Conservation (phyloP, 805 yeast species). For the Ogataea paradorogensis region DNA sequence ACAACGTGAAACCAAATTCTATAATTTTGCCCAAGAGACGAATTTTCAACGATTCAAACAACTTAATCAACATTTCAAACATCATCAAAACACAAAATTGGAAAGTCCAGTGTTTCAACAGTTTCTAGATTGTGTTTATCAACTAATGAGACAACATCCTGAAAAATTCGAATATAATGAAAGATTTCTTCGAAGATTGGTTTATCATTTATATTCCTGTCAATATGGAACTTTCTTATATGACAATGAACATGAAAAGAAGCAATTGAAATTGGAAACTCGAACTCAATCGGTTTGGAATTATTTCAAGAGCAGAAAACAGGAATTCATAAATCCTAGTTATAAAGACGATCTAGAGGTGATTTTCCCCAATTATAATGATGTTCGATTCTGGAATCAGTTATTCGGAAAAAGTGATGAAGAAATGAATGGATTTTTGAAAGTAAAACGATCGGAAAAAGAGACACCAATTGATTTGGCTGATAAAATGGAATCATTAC, state of each 20-base stretch:
- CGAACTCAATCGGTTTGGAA: slow-evolving; percentile 88
- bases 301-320: slow-evolving; percentile 73
- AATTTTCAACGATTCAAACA: slow-evolving; percentile 40
- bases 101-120: slow-evolving; percentile 95
- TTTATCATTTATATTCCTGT: slow-evolving; percentile 88
- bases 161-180: slow-evolving; percentile 81
- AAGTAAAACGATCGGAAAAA: slow-evolving; percentile 1
- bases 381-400: slow-evolving; percentile 87
- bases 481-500: slow-evolving; percentile 3
- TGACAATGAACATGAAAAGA: slow-evolving; percentile 67
- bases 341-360: slow-evolving; percentile 45
- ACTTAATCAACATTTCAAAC: slow-evolving; percentile 50
- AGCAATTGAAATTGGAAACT: slow-evolving; percentile 37
- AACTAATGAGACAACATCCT: slow-evolving; percentile 69
- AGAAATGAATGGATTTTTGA: slow-evolving; percentile 48
- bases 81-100: slow-evolving; percentile 48
- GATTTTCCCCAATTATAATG: slow-evolving; percentile 58
- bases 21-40: slow-evolving; percentile 38
- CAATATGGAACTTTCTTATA: slow-evolving; percentile 90
- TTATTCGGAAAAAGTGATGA: slow-evolving; percentile 72
- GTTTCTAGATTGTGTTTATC: slow-evolving; percentile 86
- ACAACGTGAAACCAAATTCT: slow-evolving; percentile 48
- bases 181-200: slow-evolving; percentile 74
- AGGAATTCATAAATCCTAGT: slow-evolving; percentile 60
- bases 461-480: neutral